Percentiles rank a stretch among this genome's conserved stretches.
Conservation (phyloP, 2,329 filamentous ascomycete genomes). For the Emergomyces pasteurianus region DNA sequence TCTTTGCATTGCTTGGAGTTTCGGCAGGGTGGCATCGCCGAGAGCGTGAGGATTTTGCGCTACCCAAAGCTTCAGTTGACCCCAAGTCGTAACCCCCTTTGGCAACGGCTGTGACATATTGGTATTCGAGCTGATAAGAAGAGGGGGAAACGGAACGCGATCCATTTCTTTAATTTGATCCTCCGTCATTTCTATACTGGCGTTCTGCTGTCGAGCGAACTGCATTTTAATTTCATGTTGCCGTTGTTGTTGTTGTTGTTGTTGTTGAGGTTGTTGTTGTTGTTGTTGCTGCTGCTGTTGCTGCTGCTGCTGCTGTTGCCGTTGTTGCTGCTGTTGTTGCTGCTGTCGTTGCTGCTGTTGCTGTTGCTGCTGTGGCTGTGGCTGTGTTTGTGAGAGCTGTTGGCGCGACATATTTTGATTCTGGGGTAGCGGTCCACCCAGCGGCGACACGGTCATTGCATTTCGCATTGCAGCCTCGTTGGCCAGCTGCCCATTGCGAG, state of each 20-base stretch:
- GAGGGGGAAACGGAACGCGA: slow-evolving; percentile 24
- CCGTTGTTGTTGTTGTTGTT: too few species aligned
- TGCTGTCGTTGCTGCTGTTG: slow-evolving; percentile 23
- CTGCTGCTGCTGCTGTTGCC: slow-evolving; percentile 18
- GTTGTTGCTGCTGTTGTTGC: slow-evolving; percentile 17
- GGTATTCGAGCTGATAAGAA: slow-evolving; percentile 22
- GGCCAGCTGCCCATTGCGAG: slow-evolving; percentile 22
- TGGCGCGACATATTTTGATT: slow-evolving; percentile 22
- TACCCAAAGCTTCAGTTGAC: slow-evolving; percentile 44
- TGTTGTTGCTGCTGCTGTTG: too few species aligned
- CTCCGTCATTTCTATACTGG: slow-evolving; percentile 25
- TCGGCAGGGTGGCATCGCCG: slow-evolving; percentile 29
- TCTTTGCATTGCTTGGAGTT: slow-evolving; percentile 30
- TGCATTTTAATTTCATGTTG: slow-evolving; percentile 7
- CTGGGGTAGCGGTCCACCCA: slow-evolving; percentile 19
- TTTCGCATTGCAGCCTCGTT: slow-evolving; percentile 24
- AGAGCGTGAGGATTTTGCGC: slow-evolving; percentile 34
- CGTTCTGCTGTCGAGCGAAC: slow-evolving; percentile 19
- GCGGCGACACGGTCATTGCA: slow-evolving; percentile 24
- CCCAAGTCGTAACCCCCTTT: slow-evolving; percentile 43
- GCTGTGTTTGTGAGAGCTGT: slow-evolving; percentile 24
- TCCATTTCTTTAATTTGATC: slow-evolving; percentile 36
- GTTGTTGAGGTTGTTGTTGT: too few species aligned
- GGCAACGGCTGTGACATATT: slow-evolving; percentile 31
- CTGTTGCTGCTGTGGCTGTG: slow-evolving; percentile 13